Conservation (phyloP, 768 basidiomycete genomes). For the Calocybe cyanea region DNA sequence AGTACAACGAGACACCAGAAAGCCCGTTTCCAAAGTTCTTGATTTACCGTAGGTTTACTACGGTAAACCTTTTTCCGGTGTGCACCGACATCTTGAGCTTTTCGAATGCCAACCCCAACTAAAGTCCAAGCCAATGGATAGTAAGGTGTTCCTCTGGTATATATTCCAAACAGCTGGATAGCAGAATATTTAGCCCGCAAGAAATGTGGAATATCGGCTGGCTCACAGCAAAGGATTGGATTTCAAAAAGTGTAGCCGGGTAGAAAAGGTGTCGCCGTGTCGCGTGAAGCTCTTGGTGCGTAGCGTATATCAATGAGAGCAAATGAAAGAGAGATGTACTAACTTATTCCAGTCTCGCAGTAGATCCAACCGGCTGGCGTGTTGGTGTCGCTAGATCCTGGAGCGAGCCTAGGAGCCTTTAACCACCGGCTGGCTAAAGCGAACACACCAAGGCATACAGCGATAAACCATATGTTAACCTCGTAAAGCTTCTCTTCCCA, state of each 20-base stretch:
- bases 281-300: conserved; percentile 45
- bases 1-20: conserved; percentile 69
- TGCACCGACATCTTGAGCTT: conserved; percentile 73
- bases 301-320: conserved; percentile 3
- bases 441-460: conserved; percentile 59
- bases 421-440: conserved; percentile 68
- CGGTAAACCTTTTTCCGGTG: conserved; percentile 63
- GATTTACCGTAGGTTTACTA: conserved; percentile 31
- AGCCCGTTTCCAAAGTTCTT: conserved; percentile 75
- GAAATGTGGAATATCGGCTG: background rate
- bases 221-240: conserved; percentile 53
- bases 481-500: conserved; percentile 52
- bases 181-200: background rate
- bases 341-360: conserved; percentile 53
- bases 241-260: conserved; percentile 58
- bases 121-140: conserved; percentile 53
- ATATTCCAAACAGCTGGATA: conserved; percentile 51
- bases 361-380: conserved; percentile 58
- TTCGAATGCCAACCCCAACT: conserved; percentile 51
- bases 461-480: conserved; percentile 55
- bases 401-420: conserved; percentile 55
- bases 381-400: conserved; percentile 27
- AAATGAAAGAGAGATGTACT: conserved; percentile 11
- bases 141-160: conserved; percentile 45
- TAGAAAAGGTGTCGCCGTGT: conserved; percentile 47